Percentiles rank a stretch among this genome's conserved stretches.
Conservation (phyloP, 1,284 basidiomycete species). For the Golubevia sp. region DNA sequence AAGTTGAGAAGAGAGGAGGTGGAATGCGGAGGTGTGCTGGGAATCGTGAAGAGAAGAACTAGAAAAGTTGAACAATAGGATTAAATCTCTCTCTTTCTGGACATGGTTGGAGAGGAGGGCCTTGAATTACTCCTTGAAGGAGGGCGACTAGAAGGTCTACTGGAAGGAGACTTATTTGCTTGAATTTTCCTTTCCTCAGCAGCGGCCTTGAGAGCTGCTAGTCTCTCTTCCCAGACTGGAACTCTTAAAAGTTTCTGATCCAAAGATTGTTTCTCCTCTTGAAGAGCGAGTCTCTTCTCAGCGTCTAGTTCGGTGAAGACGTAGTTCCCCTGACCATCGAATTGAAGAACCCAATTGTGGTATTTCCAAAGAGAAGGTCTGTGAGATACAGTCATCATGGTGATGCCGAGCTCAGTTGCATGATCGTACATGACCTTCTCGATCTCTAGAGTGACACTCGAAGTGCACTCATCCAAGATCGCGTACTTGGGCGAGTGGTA, state of each 20-base stretch:
- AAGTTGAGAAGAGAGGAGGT: too few species aligned
- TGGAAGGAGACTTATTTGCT: too few species aligned
- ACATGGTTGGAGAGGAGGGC: too few species aligned
- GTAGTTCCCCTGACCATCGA: constrained; percentile 67
- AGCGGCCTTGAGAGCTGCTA: constrained; percentile 71
- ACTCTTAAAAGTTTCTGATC: constrained; percentile 65
- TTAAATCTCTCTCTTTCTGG: too few species aligned
- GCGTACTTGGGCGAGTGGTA: constrained; percentile 97
- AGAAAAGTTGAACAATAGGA: too few species aligned
- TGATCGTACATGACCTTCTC: constrained; percentile 96
- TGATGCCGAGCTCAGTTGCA: constrained; percentile 69
- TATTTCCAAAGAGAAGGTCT: constrained; percentile 87
- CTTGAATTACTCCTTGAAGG: background rate
- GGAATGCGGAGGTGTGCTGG: too few species aligned
- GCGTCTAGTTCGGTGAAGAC: constrained; percentile 86
- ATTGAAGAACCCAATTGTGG: constrained; percentile 82
- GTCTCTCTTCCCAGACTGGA: constrained; percentile 77
- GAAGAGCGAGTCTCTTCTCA: constrained; percentile 84
- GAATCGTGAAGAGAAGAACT: too few species aligned
- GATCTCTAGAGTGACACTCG: constrained; percentile 87
- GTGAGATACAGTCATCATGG: constrained; percentile 62
- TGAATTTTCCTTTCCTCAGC: constrained; percentile 9
- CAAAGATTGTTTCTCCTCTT: constrained; percentile 77
- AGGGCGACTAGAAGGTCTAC: background rate
- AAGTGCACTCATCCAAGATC: constrained; percentile 94